Evolutionary conservation across 2,329 filamentous ascomycete genomes (phyloP), one percentile per base, ranked within the genome.

Genomic region (Pseudophaeomoniella oleicola): DNA sequence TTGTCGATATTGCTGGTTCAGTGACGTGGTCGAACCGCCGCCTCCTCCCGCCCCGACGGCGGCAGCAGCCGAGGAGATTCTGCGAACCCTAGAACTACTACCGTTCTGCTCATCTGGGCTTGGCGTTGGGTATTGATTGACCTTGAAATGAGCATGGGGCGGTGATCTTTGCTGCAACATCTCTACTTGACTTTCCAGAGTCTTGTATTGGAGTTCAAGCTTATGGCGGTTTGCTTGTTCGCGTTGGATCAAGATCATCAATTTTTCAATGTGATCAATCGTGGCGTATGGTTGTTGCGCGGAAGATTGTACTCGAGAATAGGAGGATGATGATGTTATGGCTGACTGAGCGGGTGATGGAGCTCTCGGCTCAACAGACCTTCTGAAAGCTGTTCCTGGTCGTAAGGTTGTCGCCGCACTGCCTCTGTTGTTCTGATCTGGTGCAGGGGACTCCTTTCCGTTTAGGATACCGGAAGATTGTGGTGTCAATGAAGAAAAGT

Each of bases 141-240:
- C 18, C 32, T 34, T 27, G 22, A 27, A 27, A n/a, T 27, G 22
- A 33, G 32, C n/a, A 30, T 45, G 42, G 36, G 38, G 33, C 16
- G 37, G 39, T 19, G 44, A 37, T 14, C 43, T 36, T n/a, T n/a
- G n/a, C 34, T 45, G 38, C 5, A 46, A 35, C 2, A 32, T 39
- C n/a, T 47, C 42, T 13, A 50, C 32, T 34, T 64, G 59, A 30
- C 58, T 55, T 30, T 61, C 59, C 4, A 67, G 48, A 19, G 53
- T 45, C 4, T 53, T 46, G 3, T 67, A 52, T 44, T 67, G 60
- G 19, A 49, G 49, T 44, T 67, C 64, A 1, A 67, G 50, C 15
- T 52, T 54, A 27, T 59, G 54, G 18, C 64, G 60, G 2, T 64
- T 63, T 4, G 53, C 56, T 42, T 66, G 61, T 42, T 67, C 64